These are phyloP conservation scores for Fusarium mundagurra DNA, from an alignment of 2,329 filamentous ascomycete genomes.

Conservation along the genomic window DNA sequence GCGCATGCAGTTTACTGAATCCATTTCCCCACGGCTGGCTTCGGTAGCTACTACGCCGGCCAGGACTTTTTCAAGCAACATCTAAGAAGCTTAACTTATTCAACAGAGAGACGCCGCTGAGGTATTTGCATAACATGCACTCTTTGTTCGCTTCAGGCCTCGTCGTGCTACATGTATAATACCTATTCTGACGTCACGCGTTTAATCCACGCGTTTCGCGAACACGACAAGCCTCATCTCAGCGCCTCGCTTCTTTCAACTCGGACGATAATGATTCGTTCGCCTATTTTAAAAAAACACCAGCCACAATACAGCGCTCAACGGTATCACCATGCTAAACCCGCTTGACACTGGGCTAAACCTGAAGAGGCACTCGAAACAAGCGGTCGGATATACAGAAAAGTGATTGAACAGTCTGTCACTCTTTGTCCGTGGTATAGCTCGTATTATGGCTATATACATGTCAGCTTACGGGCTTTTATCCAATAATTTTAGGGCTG, in stretches of 20 bases:
- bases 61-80: no score
- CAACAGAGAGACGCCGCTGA: no score
- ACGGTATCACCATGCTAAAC: not conserved
- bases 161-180: no score
- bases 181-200: not conserved
- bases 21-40: no score
- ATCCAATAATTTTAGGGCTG: not conserved
- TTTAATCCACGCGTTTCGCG: not conserved
- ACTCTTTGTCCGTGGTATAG: not conserved
- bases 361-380: not conserved
- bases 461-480: not conserved
- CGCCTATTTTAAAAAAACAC: not conserved
- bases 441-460: not conserved
- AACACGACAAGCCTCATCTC: not conserved
- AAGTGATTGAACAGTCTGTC: not conserved
- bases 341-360: not conserved
- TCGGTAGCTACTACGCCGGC: no score
- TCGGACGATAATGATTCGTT: not conserved
- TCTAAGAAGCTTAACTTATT: no score
- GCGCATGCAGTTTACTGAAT: no score
- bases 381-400: not conserved
- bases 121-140: no score
- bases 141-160: no score
- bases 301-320: not conserved
- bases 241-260: accelerated